Conservation (phyloP, 441 rosid genomes). For the Populus hybrid region DNA sequence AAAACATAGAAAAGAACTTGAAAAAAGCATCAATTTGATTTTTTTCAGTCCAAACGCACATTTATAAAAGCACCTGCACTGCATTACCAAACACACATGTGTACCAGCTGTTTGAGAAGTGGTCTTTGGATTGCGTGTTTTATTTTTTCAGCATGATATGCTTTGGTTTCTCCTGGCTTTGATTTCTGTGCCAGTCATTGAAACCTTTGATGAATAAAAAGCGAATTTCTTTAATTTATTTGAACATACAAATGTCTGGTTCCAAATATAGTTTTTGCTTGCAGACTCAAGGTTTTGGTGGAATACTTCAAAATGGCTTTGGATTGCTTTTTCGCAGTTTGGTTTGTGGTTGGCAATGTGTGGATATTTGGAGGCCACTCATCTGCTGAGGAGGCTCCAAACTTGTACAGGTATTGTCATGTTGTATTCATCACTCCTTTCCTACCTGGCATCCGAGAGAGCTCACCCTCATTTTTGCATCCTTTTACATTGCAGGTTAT, state of each 20-base stretch:
- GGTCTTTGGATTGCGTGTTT: not conserved
- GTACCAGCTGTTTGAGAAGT: not conserved
- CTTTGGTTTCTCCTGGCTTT: not conserved
- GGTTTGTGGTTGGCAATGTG: slow-evolving; percentile 99
- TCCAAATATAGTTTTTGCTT: slow-evolving; percentile 9
- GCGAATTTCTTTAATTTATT: not conserved
- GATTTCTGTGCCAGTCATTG: not conserved
- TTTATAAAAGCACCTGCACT: too few species aligned
- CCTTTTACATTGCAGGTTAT: slow-evolving; percentile 59
- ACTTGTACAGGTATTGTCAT: slow-evolving; percentile 75
- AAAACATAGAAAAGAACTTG: not conserved
- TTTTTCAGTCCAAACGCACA: not conserved
- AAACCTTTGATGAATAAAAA: not conserved
- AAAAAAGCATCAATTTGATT: not conserved
- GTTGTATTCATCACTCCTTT: not conserved
- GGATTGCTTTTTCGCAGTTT: slow-evolving; percentile 97
- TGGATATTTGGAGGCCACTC: slow-evolving; percentile 99
- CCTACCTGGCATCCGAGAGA: not conserved
- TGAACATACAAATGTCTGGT: not conserved
- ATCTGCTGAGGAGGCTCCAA: slow-evolving; percentile 86
- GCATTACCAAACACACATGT: not conserved
- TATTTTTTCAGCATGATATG: not conserved
- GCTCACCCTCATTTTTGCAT: slow-evolving; percentile 7
- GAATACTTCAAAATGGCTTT: slow-evolving; percentile 93
- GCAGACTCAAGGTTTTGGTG: slow-evolving; percentile 79